Percentiles rank a stretch among this genome's conserved stretches.
phyloP scores from a whole-genome alignment of 1,139 yeast genomes.

The Diutina sp. region DNA sequence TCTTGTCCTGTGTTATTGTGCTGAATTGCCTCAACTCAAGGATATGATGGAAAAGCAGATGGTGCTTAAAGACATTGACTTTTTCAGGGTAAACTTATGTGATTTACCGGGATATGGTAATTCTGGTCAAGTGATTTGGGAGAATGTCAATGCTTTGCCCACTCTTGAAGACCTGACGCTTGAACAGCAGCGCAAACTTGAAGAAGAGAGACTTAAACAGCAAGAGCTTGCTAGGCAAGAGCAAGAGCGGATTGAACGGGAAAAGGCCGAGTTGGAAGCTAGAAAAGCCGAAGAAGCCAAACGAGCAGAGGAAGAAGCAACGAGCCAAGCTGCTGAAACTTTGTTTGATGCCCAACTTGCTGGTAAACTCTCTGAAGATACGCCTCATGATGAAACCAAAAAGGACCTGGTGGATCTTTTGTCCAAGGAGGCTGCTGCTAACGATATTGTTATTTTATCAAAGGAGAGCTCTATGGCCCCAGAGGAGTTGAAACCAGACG shows the following conservation, averaged over 20 bases:
- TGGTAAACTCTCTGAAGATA: background rate
- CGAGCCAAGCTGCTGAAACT: background rate
- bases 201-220: conserved; percentile 5
- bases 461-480: too few species aligned
- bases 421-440: background rate
- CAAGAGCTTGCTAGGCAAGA: conserved; percentile 8
- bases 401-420: background rate
- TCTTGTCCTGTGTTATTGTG: conserved; percentile 41
- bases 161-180: conserved; percentile 37
- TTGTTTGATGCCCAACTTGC: background rate
- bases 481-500: too few species aligned
- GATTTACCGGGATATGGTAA: conserved; percentile 54
- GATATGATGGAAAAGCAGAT: conserved; percentile 42
- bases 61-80: conserved; percentile 50
- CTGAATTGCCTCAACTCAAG: conserved; percentile 36
- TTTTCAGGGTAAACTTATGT: conserved; percentile 46
- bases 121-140: conserved; percentile 56
- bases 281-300: conserved; percentile 2
- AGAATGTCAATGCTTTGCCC: conserved; percentile 43
- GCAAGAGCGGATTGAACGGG: conserved; percentile 3
- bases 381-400: background rate
- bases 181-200: conserved; percentile 30
- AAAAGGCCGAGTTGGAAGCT: conserved; percentile 1
- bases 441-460: background rate
- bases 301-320: background rate